Evolutionary conservation across 495 filamentous ascomycete genomes (phyloP).

Genomic region (Aspergillus baeticus): DNA sequence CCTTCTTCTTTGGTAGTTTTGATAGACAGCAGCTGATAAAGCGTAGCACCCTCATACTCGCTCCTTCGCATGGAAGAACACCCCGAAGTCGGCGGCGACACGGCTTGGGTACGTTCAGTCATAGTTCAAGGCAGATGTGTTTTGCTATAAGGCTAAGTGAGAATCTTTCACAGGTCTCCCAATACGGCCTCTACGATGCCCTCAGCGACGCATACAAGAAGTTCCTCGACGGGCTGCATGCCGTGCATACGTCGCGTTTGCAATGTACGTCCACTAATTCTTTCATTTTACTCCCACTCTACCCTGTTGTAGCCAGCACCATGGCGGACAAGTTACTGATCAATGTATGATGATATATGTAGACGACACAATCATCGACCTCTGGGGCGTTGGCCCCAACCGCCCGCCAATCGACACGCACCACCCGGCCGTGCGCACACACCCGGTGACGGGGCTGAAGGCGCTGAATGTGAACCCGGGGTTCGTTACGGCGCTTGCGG

Average conservation of each 20-base stretch:
- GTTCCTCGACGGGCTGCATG: slow-evolving; percentile 49
- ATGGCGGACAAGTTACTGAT: slow-evolving; percentile 34
- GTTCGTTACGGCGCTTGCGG: slow-evolving; percentile 52
- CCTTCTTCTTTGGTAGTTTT: background rate
- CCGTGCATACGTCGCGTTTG: slow-evolving; percentile 48
- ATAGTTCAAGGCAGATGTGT: background rate
- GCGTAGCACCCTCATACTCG: slow-evolving; percentile 44
- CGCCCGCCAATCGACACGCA: slow-evolving; percentile 52
- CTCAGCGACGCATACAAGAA: slow-evolving; percentile 45
- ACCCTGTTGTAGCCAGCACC: too few species aligned
- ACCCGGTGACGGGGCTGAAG: slow-evolving; percentile 53
- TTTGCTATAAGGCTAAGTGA: background rate
- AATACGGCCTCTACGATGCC: slow-evolving; percentile 52
- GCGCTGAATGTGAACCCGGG: slow-evolving; percentile 50
- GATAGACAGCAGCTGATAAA: background rate
- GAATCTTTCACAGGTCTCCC: slow-evolving; percentile 31
- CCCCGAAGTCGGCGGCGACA: slow-evolving; percentile 52
- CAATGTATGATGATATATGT: background rate
- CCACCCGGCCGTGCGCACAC: slow-evolving; percentile 54
- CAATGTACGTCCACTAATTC: slow-evolving; percentile 27
- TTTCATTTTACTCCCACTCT: background rate
- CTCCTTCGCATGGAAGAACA: slow-evolving; percentile 56
- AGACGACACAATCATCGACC: slow-evolving; percentile 39
- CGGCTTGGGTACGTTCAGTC: slow-evolving; percentile 40
- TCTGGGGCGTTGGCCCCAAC: slow-evolving; percentile 48